phyloP scores from a whole-genome alignment of 352 stramenopile genomes.

The Globisporangium middletonii region DNA sequence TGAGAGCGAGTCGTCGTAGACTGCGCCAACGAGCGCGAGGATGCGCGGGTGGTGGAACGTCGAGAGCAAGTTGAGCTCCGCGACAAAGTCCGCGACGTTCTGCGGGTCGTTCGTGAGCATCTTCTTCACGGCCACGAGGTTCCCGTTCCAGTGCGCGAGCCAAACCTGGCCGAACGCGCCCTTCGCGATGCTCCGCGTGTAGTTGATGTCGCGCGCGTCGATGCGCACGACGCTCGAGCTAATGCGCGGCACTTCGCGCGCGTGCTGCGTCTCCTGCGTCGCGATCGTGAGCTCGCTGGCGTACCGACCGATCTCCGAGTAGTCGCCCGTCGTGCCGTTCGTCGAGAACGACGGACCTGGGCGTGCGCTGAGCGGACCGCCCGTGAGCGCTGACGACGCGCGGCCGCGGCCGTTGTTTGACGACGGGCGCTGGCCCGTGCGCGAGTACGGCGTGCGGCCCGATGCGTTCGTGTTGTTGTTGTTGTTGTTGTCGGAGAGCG shows the following conservation, averaged over 20 bases:
- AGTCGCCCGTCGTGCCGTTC: constrained; percentile 13
- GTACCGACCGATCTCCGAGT: constrained; percentile 24
- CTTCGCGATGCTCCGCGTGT: constrained; percentile 73
- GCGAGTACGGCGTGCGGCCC: constrained; percentile 1
- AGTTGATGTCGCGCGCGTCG: constrained; percentile 62
- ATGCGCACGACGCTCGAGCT: constrained; percentile 52
- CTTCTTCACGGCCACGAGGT: constrained; percentile 81
- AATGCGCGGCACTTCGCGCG: constrained; percentile 21
- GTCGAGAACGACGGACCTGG: constrained; percentile 15
- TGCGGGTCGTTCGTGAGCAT: constrained; percentile 47
- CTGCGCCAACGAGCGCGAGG: constrained; percentile 60
- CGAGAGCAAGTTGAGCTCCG: constrained; percentile 78
- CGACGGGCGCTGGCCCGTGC: constrained; percentile 1
- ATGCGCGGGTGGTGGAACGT: constrained; percentile 72
- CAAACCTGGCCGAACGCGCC: constrained; percentile 80
- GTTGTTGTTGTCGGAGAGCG: constrained; percentile 30
- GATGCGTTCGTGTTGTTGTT: constrained; percentile 28
- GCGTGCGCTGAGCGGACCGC: not conserved
- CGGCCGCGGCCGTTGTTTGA: constrained; percentile 13
- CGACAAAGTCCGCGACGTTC: constrained; percentile 62
- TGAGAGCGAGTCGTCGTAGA: constrained; percentile 59
- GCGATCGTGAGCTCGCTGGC: constrained; percentile 14
- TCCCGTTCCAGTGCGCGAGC: constrained; percentile 57
- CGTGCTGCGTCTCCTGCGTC: constrained; percentile 8
- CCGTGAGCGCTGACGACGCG: constrained; percentile 10